These are phyloP conservation scores for Boletus insuetus DNA, from an alignment of 768 basidiomycete genomes.

Conservation along the genomic window DNA sequence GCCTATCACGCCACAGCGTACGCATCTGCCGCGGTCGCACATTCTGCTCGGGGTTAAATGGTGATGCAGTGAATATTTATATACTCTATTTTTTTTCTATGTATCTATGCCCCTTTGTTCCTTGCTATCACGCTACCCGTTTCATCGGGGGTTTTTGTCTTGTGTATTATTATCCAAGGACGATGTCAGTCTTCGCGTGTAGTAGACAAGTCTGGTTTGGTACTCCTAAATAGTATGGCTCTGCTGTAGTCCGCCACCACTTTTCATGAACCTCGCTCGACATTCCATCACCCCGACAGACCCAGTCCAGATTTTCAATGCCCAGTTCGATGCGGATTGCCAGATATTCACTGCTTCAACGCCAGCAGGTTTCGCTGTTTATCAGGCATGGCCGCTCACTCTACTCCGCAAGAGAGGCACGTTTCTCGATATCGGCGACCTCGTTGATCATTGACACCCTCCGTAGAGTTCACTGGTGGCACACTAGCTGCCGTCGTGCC, in stretches of 20 bases:
- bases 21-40: slow-evolving; percentile 25
- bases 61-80: slow-evolving; percentile 21
- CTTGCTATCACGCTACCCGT: slow-evolving; percentile 17
- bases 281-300: slow-evolving; percentile 76
- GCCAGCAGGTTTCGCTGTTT: slow-evolving; percentile 80
- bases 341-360: slow-evolving; percentile 79
- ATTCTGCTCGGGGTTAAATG: slow-evolving; percentile 29
- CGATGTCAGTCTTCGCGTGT: background rate
- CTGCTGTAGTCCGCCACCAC: slow-evolving; percentile 6
- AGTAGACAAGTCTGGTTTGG: slow-evolving; percentile 1
- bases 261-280: slow-evolving; percentile 78
- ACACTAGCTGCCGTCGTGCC: slow-evolving; percentile 77
- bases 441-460: slow-evolving; percentile 17
- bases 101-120: slow-evolving; percentile 24
- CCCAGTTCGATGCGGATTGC: slow-evolving; percentile 76
- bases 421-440: slow-evolving; percentile 3
- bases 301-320: slow-evolving; percentile 74
- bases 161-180: slow-evolving; percentile 21
- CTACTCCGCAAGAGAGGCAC: slow-evolving; percentile 81
- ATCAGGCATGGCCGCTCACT: slow-evolving; percentile 70
- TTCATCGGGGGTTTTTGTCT: slow-evolving; percentile 13
- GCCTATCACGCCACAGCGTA: slow-evolving; percentile 29
- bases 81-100: slow-evolving; percentile 10
- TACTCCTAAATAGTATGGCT: slow-evolving; percentile 23
- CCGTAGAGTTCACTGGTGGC: slow-evolving; percentile 71